Evolutionary conservation across 2,329 filamentous ascomycete species (phyloP), one percentile per base, ranked within the genome.

Genomic region (Nemania abortiva): DNA sequence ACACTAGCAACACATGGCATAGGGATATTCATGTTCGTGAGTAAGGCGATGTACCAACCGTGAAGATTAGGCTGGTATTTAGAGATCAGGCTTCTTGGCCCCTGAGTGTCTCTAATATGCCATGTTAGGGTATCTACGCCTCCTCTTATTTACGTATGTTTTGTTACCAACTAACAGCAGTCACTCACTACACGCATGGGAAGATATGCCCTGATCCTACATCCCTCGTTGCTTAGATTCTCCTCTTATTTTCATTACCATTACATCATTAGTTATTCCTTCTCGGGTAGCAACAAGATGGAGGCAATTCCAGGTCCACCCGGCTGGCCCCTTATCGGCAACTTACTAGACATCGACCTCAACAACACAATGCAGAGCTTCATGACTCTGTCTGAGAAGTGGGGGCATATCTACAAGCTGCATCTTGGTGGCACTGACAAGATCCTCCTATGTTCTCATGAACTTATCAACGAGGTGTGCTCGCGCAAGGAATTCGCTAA

Each of bases 371-470:
- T 71, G 45, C 68, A 56, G 18, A 59, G 55, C 29, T 59, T 68
- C 39, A 39, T n/a, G 45, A 13, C 15, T 9, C 62, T 68, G 7
- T 34, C 47, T 15, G 52, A 65, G 29, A 7, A 50, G 5, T 65
- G 60, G 54, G 68, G 68, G 34, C 59, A n/a, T 1, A 72, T 72
- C 13, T 72, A 55, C 53, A 68, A 72, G 59, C 37, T 72, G 15
- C 61, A 39, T 37, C 56, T 72, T 11, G 64, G 65, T 5, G 70
- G 67, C 5, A 55, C 54, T 5, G 66, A 71, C 42, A 63, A 67
- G 50, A 63, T 72, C 27, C 9, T 70, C 42, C 9, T 72, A 5
- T 56, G 50, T 20, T 56, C 53, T n/a, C 58, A 63, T 1, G 61
- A 70, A 39, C 52, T 70, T 15, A 24, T 70, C 15, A 60, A 72